phyloP scores from a whole-genome alignment of 495 filamentous ascomycete species.

The Penicillium manginii region DNA sequence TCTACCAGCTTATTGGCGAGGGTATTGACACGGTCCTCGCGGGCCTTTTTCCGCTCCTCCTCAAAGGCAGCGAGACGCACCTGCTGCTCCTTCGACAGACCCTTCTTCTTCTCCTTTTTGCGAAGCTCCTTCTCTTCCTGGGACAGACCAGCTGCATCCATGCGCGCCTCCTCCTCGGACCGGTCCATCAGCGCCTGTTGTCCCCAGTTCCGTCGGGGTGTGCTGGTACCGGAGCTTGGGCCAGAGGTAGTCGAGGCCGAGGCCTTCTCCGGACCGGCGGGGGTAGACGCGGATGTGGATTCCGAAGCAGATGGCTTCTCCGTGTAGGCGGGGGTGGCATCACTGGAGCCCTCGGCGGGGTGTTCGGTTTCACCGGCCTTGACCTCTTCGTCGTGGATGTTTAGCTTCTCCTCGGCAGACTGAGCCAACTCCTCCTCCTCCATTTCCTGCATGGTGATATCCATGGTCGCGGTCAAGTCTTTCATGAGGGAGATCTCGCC shows the following conservation, averaged over 20 bases:
- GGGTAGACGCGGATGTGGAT: conserved; percentile 22
- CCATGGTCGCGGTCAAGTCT: conserved; percentile 87
- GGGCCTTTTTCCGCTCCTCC: conserved; percentile 76
- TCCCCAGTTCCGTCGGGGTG: conserved; percentile 68
- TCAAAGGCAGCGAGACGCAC: conserved; percentile 90
- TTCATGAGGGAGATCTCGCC: conserved; percentile 93
- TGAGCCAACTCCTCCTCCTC: conserved; percentile 66
- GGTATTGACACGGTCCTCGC: conserved; percentile 88
- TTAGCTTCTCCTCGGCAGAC: conserved; percentile 52
- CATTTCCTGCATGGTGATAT: conserved; percentile 78
- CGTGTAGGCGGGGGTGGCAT: conserved; percentile 25
- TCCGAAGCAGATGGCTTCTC: conserved; percentile 13
- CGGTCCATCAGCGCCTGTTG: conserved; percentile 87
- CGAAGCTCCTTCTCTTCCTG: conserved; percentile 77
- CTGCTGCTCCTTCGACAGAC: conserved; percentile 82
- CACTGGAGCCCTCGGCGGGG: background rate
- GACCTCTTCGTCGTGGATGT: conserved; percentile 48
- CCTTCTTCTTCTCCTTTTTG: conserved; percentile 88
- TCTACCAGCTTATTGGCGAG: conserved; percentile 84
- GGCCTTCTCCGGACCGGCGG: conserved; percentile 23
- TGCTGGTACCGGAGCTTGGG: conserved; percentile 61
- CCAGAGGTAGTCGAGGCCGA: conserved; percentile 27
- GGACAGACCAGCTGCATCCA: conserved; percentile 69
- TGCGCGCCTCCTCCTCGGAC: conserved; percentile 80
- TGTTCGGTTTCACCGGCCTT: conserved; percentile 34